A percentile compares a stretch with the other conserved stretches of the same genome.
Evolutionary conservation across 768 basidiomycete genomes (phyloP).

Genomic region (Lactarius sp.): DNA sequence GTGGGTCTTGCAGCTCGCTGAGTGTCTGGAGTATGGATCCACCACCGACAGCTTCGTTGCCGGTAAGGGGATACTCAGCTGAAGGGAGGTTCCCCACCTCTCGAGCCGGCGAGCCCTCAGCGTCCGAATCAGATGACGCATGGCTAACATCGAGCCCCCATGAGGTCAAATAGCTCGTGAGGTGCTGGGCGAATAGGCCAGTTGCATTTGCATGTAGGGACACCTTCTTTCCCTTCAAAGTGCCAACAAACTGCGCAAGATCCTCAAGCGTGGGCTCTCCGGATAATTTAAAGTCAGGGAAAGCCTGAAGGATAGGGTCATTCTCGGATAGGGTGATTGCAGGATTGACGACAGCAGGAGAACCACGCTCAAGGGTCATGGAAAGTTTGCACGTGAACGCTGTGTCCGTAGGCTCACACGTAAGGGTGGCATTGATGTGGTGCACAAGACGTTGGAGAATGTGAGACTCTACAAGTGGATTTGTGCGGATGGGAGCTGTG

Average conservation of each 20-base stretch:
- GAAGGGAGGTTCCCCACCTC: constrained; percentile 15
- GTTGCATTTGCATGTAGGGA: constrained; percentile 81
- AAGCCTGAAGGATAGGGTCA: constrained; percentile 45
- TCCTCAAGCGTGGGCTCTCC: constrained; percentile 79
- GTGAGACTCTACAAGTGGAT: constrained; percentile 44
- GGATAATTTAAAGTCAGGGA: constrained; percentile 46
- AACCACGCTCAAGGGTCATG: constrained; percentile 58
- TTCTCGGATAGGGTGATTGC: constrained; percentile 40
- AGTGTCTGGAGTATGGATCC: constrained; percentile 21
- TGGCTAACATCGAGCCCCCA: constrained; percentile 96
- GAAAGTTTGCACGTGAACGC: constrained; percentile 56
- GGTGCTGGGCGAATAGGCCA: constrained; percentile 85
- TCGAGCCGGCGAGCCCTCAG: constrained; percentile 37
- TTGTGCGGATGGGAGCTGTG: constrained; percentile 30
- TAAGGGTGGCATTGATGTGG: constrained; percentile 49
- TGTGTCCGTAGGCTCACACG: constrained; percentile 40
- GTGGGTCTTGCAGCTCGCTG: constrained; percentile 17
- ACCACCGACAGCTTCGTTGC: constrained; percentile 16
- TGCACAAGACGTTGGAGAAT: constrained; percentile 57
- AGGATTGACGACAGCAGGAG: constrained; percentile 40
- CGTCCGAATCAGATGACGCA: constrained; percentile 54
- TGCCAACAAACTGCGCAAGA: constrained; percentile 72
- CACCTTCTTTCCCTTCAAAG: constrained; percentile 76
- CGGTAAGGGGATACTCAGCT: neutral
- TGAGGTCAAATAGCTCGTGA: constrained; percentile 87